phyloP scores from a whole-genome alignment of 164 flowering plant species.

The Vitis cinerea region DNA sequence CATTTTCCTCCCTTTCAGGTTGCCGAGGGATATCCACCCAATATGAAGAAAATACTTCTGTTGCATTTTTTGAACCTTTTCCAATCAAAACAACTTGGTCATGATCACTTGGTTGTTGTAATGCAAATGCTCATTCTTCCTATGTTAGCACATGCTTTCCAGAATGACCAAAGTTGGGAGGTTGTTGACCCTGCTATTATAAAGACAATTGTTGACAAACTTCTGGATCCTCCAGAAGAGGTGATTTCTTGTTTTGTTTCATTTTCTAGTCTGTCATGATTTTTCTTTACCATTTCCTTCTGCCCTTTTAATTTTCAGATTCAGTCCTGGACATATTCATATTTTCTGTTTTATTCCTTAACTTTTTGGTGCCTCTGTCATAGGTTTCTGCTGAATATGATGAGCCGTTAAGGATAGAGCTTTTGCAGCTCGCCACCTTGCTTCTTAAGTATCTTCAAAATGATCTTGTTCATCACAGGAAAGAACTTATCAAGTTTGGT shows the following conservation, averaged over 20 bases:
- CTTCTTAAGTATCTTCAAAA: constrained; percentile 93
- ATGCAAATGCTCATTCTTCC: constrained; percentile 99
- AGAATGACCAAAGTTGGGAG: constrained; percentile 93
- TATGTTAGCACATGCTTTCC: constrained; percentile 94
- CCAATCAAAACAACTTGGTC: constrained; percentile 85
- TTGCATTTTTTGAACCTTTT: constrained; percentile 80
- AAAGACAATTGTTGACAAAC: constrained; percentile 93
- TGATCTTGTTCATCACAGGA: constrained; percentile 96
- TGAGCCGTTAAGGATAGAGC: constrained; percentile 95
- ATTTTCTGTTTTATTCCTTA: not conserved
- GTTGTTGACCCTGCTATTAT: constrained; percentile 82
- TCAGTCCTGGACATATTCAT: not conserved
- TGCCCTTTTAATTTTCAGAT: not conserved
- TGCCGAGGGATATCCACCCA: constrained; percentile 90
- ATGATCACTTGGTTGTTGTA: constrained; percentile 86
- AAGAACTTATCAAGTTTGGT: constrained; percentile 97
- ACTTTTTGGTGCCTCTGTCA: not conserved
- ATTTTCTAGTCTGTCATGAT: not conserved
- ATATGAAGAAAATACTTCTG: constrained; percentile 79
- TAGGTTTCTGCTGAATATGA: constrained; percentile 98
- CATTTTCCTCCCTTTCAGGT: constrained; percentile 48
- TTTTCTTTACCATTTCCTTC: not conserved
- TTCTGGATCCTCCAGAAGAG: constrained; percentile 99
- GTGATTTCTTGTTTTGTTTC: constrained; percentile 28
- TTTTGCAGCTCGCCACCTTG: constrained; percentile 94